A percentile compares a stretch with the other conserved stretches of the same genome.
Conservation (phyloP, 202 grass and related monocot genomes). For the Miscanthus sacchariflorus region DNA sequence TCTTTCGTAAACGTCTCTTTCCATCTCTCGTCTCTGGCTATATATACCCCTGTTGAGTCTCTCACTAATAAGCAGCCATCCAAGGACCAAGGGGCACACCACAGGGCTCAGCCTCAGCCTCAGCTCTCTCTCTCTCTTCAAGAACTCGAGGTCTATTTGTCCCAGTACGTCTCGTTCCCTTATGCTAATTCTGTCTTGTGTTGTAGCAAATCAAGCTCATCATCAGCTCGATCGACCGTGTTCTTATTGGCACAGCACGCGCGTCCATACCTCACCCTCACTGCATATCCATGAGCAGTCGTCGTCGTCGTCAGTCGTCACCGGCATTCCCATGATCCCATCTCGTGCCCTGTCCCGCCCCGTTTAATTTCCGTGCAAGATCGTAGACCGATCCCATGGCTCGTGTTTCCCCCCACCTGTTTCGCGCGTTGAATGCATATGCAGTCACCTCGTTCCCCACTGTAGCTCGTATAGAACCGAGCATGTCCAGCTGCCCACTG, state of each 20-base stretch:
- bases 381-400: background rate
- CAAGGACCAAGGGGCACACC: slow-evolving; percentile 6
- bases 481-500: background rate
- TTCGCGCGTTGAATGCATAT: background rate
- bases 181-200: background rate
- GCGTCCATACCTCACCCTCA: slow-evolving; percentile 8
- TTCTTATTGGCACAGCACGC: background rate
- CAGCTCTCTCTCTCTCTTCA: background rate
- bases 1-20: background rate
- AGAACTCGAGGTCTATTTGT: background rate
- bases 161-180: slow-evolving; percentile 15
- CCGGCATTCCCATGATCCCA: slow-evolving; percentile 45
- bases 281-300: background rate
- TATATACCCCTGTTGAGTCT: background rate
- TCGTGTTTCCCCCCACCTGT: background rate
- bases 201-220: background rate
- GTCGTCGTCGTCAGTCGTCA: background rate
- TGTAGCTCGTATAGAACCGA: background rate
- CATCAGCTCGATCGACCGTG: background rate
- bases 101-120: background rate
- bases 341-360: slow-evolving; percentile 45
- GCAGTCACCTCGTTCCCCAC: slow-evolving; percentile 28
- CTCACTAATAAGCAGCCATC: background rate
- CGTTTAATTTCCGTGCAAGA: background rate
- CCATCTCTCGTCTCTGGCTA: background rate